phyloP scores from a whole-genome alignment of 2,329 filamentous ascomycete genomes.

The Colletotrichum tanaceti region DNA sequence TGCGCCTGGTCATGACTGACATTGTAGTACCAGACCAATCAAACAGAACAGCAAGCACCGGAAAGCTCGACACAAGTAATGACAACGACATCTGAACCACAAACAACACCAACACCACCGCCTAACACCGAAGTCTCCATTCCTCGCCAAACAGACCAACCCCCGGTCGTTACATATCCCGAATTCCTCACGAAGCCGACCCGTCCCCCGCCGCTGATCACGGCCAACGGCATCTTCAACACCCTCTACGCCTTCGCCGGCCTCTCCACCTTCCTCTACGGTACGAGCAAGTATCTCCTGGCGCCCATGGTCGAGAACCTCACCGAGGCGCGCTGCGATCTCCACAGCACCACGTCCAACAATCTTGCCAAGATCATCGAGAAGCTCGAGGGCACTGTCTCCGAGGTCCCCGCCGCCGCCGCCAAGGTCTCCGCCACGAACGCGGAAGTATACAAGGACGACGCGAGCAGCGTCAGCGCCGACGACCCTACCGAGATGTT shows the following conservation, averaged over 20 bases:
- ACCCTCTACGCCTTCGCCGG: conserved; percentile 69
- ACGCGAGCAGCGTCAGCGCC: conserved; percentile 53
- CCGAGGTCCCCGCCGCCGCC: conserved; percentile 63
- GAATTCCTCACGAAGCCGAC: conserved; percentile 72
- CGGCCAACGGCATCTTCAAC: conserved; percentile 67
- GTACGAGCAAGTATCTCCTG: conserved; percentile 75
- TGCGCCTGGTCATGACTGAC: conserved; percentile 10
- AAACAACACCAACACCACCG: conserved; percentile 25
- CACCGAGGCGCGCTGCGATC: conserved; percentile 63
- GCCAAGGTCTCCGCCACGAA: conserved; percentile 42
- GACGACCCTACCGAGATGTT: conserved; percentile 82
- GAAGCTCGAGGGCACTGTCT: conserved; percentile 68
- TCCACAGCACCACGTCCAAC: conserved; percentile 60
- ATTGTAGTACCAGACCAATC: background rate
- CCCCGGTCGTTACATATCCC: conserved; percentile 76
- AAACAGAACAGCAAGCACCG: conserved; percentile 4
- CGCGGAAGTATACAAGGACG: conserved; percentile 37
- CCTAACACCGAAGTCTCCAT: conserved; percentile 29
- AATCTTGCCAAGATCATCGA: conserved; percentile 60
- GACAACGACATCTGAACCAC: conserved; percentile 12
- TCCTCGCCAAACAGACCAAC: conserved; percentile 53
- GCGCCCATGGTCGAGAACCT: conserved; percentile 69
- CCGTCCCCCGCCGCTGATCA: conserved; percentile 71
- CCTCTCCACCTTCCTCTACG: conserved; percentile 74
- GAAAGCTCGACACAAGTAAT: conserved; percentile 15